Base-by-base conservation (phyloP, 768 basidiomycete species). In the Leccinum arenicola region DNA sequence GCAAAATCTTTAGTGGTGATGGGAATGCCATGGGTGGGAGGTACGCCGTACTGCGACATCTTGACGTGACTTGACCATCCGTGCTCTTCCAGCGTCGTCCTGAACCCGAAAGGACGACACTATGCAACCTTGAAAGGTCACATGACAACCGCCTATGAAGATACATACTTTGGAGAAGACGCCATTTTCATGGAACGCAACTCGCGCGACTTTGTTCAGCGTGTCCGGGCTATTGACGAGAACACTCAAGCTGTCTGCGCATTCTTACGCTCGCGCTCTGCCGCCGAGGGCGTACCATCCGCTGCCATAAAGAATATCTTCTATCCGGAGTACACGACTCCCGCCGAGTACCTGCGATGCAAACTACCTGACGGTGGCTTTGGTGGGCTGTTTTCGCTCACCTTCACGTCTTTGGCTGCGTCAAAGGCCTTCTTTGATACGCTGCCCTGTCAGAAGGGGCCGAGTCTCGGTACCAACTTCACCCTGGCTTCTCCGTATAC, bases 171-270 rank as follows among this genome's bases (percentile, higher is more conserved):
- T 64, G 81, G 84, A 67, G 91, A 95, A 71, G 96, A 99, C 68
- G 94, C 92, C 45, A 85, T 98, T 57, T 96, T 87, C 79, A 91
- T 99, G 90, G 96, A 99, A 71, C 90, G 95, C 64, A 99, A 99
- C 75, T 98, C 96, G 17, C 91, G 96, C 53, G 88, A 97, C 75
- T 98, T 96, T 78, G 75, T 80, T 54, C 78, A 76, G 8, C 91
- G 96, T 56, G 82, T 94, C 64, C 78, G 78, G 56, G 71, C 78
- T 55, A 93, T 96, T 73, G 93, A 98, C 72, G 71, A 73, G 33
- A 98, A 96, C 71, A 79, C 95, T 4, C 87, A 93, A 69, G 83
- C 82, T 48, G 78, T 95, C 57, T 95, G 93, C 73, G 88, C 91
- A 56, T 84, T 88, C 70, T 78, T 99, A 29, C 81, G 78, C 40